Evolutionary conservation across 176 grass and related monocot species (phyloP).

Genomic region (Carex pumila): DNA sequence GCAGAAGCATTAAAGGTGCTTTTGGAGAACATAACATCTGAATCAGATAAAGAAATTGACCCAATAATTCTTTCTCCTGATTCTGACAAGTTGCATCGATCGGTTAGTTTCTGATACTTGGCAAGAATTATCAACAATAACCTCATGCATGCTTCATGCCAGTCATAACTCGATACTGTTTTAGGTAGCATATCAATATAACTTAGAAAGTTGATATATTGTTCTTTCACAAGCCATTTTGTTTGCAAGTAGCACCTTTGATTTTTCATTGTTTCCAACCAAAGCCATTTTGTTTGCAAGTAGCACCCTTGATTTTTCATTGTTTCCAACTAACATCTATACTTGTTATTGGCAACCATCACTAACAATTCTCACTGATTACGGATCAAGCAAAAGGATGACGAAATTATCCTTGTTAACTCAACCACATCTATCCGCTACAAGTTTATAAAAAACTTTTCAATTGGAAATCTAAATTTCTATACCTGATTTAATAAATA

Average conservation of each 20-base stretch:
- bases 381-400: background rate
- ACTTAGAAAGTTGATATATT: background rate
- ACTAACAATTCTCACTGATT: background rate
- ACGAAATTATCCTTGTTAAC: background rate
- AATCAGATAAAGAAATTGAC: constrained; percentile 22
- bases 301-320: background rate
- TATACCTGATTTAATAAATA: background rate
- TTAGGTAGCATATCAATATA: background rate
- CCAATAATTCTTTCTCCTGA: constrained; percentile 66
- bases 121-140: background rate
- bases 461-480: background rate
- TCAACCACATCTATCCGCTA: too few relatives aligned
- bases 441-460: background rate
- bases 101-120: constrained; percentile 45
- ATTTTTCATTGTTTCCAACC: background rate
- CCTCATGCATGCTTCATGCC: background rate
- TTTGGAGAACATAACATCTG: constrained; percentile 39
- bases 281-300: too few relatives aligned
- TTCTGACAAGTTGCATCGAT: constrained; percentile 67
- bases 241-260: background rate
- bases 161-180: background rate
- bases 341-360: background rate
- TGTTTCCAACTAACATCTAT: background rate
- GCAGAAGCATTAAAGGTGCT: constrained; percentile 41
- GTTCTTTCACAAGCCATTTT: background rate